Evolutionary conservation across 1,284 basidiomycete genomes (phyloP).

Genomic region (Pseudozyma pruni): DNA sequence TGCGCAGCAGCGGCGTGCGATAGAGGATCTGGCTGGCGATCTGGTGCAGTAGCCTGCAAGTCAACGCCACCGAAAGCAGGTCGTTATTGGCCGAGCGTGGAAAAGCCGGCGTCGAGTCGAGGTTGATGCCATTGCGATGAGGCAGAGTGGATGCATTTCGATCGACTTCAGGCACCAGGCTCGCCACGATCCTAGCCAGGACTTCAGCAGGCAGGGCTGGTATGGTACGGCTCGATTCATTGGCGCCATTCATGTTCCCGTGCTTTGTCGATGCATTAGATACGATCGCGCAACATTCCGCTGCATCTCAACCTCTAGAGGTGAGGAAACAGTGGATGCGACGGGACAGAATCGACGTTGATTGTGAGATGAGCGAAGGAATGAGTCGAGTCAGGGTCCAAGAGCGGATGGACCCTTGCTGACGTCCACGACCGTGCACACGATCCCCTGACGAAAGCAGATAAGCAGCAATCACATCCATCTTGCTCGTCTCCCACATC

Average conservation of each 20-base stretch:
- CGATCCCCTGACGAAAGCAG: too few relatives aligned
- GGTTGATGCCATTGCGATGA: conserved; percentile 8
- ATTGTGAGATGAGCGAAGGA: too few relatives aligned
- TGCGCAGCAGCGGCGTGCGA: conserved; percentile 19
- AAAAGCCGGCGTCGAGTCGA: conserved; percentile 15
- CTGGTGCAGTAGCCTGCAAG: conserved; percentile 14
- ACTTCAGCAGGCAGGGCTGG: conserved; percentile 35
- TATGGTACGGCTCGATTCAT: background rate
- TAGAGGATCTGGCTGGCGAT: conserved; percentile 12
- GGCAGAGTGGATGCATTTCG: conserved; percentile 29
- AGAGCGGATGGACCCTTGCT: background rate
- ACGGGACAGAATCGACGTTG: too few relatives aligned
- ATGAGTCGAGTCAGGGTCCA: conserved; percentile 13
- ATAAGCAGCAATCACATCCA: background rate
- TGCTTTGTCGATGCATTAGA: too few relatives aligned
- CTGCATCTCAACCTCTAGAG: too few relatives aligned
- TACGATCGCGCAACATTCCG: background rate
- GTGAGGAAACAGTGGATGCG: too few relatives aligned
- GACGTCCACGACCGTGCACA: conserved; percentile 14
- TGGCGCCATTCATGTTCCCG: background rate
- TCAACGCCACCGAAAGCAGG: conserved; percentile 14
- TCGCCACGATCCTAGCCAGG: conserved; percentile 21
- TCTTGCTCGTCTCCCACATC: background rate
- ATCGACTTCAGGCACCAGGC: conserved; percentile 18
- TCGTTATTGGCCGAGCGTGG: conserved; percentile 14